Conservation (phyloP, 495 filamentous ascomycete genomes). For the Aspergillus ostianus region DNA sequence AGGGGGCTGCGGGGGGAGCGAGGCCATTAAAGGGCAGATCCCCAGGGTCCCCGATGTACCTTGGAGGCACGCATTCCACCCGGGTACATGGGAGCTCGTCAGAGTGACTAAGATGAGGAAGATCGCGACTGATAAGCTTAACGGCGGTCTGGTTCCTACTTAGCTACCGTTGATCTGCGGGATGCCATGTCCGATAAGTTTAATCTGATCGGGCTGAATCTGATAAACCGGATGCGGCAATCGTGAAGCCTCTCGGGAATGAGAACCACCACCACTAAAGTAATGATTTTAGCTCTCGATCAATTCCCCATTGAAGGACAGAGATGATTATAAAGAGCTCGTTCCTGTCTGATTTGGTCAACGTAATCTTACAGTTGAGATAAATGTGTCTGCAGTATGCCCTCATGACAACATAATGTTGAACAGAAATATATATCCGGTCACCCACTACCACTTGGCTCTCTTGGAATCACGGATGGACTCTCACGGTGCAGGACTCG, state of each 20-base stretch:
- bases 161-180: background rate
- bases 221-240: background rate
- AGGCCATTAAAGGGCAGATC: background rate
- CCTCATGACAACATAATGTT: too few relatives aligned
- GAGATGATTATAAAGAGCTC: too few relatives aligned
- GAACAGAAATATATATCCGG: too few relatives aligned
- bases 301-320: too few relatives aligned
- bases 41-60: conserved; percentile 9
- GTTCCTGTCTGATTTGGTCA: too few relatives aligned
- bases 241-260: background rate
- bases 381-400: too few relatives aligned
- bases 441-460: too few relatives aligned
- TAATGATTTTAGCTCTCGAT: too few relatives aligned
- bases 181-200: background rate
- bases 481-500: too few relatives aligned
- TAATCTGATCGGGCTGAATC: background rate
- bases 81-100: background rate
- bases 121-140: background rate
- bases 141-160: background rate
- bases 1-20: background rate
- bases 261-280: background rate
- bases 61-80: conserved; percentile 4
- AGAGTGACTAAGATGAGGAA: background rate
- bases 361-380: too few relatives aligned
- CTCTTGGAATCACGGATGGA: too few relatives aligned